Evolutionary conservation across 768 basidiomycete genomes (phyloP).

Genomic region (Glaciozyma martinii): DNA sequence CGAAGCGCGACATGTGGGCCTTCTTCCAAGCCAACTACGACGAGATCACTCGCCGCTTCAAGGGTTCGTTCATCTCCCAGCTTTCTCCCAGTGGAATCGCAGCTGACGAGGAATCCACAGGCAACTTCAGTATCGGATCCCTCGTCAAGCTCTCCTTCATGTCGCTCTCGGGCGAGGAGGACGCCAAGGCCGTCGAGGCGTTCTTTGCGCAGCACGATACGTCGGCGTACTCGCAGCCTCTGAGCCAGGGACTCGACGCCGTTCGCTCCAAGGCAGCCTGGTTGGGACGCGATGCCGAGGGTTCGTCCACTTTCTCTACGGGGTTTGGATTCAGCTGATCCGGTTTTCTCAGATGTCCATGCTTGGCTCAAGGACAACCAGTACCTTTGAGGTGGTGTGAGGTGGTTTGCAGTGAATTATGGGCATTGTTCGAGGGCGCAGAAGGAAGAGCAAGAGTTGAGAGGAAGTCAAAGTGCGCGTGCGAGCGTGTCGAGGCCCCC

Average conservation of each 20-base stretch:
- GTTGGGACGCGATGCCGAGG: constrained; percentile 7
- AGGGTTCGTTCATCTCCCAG: background rate
- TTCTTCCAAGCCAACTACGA: constrained; percentile 17
- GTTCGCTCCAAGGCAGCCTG: constrained; percentile 12
- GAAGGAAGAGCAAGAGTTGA: too few relatives aligned
- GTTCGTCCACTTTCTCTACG: background rate
- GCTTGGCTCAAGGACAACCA: constrained; percentile 9
- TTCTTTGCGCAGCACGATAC: constrained; percentile 20
- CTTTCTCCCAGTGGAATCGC: background rate
- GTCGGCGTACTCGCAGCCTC: constrained; percentile 9
- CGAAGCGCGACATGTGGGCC: constrained; percentile 13
- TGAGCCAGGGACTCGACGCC: constrained; percentile 17
- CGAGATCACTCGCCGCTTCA: constrained; percentile 5
- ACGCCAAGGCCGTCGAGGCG: constrained; percentile 15
- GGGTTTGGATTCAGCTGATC: too few relatives aligned
- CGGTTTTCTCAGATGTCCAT: background rate
- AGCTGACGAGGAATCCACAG: background rate
- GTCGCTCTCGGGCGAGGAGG: constrained; percentile 3
- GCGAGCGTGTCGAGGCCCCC: too few relatives aligned
- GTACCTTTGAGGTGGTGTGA: background rate
- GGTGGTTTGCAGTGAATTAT: too few relatives aligned
- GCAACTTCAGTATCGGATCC: constrained; percentile 46
- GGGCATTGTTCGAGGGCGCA: too few relatives aligned
- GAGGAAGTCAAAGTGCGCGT: too few relatives aligned
- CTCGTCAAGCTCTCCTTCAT: constrained; percentile 38